Percentiles rank a stretch among this genome's conserved stretches.
Conservation (phyloP, 2,329 filamentous ascomycete genomes). For the Eurotiales sp. region DNA sequence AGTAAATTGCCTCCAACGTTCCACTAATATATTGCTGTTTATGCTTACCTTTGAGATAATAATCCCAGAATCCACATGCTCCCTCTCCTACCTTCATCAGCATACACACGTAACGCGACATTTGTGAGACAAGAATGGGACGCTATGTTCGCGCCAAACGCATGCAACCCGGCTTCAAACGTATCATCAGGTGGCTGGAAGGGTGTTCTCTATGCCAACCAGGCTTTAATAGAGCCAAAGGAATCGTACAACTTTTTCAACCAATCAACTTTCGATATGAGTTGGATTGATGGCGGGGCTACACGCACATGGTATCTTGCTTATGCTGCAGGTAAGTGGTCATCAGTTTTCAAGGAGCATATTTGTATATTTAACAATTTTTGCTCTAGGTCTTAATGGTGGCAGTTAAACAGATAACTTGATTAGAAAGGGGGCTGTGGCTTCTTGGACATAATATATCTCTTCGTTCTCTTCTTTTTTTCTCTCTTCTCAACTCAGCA, state of each 20-base stretch:
- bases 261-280: conserved; percentile 59
- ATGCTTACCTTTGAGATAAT: not conserved
- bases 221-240: conserved; percentile 69
- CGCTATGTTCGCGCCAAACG: conserved; percentile 66
- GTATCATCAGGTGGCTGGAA: conserved; percentile 72
- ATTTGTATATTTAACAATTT: not conserved
- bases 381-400: conserved; percentile 10
- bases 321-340: conserved; percentile 62
- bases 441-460: conserved; percentile 10
- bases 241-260: conserved; percentile 73
- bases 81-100: conserved; percentile 65
- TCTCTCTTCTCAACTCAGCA: not conserved
- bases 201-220: conserved; percentile 77
- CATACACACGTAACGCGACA: conserved; percentile 60
- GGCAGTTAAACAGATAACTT: not conserved
- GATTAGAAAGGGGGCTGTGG: not conserved
- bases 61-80: conserved; percentile 75
- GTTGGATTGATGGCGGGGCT: conserved; percentile 71
- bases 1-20: conserved; percentile 4
- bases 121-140: conserved; percentile 86
- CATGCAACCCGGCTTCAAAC: conserved; percentile 52
- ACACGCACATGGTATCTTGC: conserved; percentile 82
- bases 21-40: conserved; percentile 16
- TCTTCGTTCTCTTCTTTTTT: not conserved
- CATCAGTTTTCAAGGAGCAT: not conserved